phyloP scores from a whole-genome alignment of 2,329 filamentous ascomycete species.

The Pleomassaria siparia region DNA sequence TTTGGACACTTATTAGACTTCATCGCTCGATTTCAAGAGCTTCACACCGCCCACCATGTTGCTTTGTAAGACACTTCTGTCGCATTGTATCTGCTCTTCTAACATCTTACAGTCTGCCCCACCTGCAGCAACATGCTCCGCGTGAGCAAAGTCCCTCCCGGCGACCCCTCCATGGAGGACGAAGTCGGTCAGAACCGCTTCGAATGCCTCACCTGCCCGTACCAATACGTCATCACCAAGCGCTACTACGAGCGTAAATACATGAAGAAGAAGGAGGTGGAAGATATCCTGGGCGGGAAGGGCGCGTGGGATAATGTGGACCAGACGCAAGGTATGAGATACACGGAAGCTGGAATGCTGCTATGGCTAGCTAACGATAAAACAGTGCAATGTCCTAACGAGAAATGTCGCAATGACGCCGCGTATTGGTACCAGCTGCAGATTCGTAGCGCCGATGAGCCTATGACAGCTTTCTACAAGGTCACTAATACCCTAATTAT shows the following conservation, averaged over 20 bases:
- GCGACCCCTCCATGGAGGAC: constrained; percentile 41
- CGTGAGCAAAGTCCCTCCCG: constrained; percentile 56
- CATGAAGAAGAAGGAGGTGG: constrained; percentile 83
- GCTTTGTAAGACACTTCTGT: constrained; percentile 55
- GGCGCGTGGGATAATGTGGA: constrained; percentile 91
- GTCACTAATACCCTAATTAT: constrained; percentile 44
- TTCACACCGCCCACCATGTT: constrained; percentile 53
- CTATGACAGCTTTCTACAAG: constrained; percentile 96
- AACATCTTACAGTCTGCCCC: constrained; percentile 63
- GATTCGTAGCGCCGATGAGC: constrained; percentile 96
- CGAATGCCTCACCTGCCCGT: constrained; percentile 94
- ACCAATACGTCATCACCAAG: constrained; percentile 79
- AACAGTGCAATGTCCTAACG: constrained; percentile 78
- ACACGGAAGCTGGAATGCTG: not conserved
- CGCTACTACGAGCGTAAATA: constrained; percentile 78
- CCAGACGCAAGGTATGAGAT: constrained; percentile 62
- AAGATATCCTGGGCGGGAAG: constrained; percentile 86
- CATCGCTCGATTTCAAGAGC: not conserved
- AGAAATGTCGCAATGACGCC: constrained; percentile 76
- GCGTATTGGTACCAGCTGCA: constrained; percentile 97
- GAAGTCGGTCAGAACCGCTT: constrained; percentile 69
- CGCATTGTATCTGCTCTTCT: not conserved
- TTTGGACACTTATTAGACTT: not conserved
- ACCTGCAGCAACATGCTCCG: constrained; percentile 83
- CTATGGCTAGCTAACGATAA: constrained; percentile 3